Evolutionary conservation across 129 eudicot genomes (phyloP).

Genomic region (Arctium lappa): DNA sequence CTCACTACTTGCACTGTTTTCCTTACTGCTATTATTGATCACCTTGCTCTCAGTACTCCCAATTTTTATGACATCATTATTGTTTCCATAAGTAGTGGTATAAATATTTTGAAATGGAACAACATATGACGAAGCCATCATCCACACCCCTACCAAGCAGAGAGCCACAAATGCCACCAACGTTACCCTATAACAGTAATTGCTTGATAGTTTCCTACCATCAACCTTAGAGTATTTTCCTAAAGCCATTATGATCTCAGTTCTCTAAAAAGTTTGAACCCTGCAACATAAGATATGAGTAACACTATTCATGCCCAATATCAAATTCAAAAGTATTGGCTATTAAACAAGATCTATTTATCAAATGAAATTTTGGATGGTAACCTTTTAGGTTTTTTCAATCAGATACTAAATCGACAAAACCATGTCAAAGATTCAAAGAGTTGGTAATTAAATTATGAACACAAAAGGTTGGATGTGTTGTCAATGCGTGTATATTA

Average conservation of each 20-base stretch:
- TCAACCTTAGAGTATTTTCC: slow-evolving; percentile 77
- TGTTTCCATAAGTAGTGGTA: slow-evolving; percentile 33
- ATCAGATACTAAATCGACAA: too few relatives aligned
- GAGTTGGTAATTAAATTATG: too few relatives aligned
- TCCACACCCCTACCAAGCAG: slow-evolving; percentile 92
- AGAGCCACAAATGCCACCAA: slow-evolving; percentile 84
- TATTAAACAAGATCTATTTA: not conserved
- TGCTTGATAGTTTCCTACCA: slow-evolving; percentile 61
- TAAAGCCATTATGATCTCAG: slow-evolving; percentile 48
- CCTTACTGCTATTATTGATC: slow-evolving; percentile 21
- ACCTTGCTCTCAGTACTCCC: slow-evolving; percentile 25
- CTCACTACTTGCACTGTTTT: slow-evolving; percentile 19
- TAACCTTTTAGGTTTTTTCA: too few relatives aligned
- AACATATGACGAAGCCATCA: slow-evolving; percentile 88
- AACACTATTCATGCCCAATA: too few relatives aligned
- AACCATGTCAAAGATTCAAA: too few relatives aligned
- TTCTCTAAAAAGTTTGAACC: slow-evolving; percentile 3
- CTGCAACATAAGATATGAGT: slow-evolving; percentile 6
- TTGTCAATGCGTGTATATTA: too few relatives aligned
- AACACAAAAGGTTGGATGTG: too few relatives aligned
- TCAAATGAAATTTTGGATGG: too few relatives aligned
- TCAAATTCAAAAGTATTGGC: too few relatives aligned
- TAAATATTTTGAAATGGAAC: slow-evolving; percentile 58
- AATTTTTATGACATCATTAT: slow-evolving; percentile 35
- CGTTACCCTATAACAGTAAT: slow-evolving; percentile 69